Base-by-base conservation (phyloP, 306 rosid genomes). In the Phaseolus lunatus region DNA sequence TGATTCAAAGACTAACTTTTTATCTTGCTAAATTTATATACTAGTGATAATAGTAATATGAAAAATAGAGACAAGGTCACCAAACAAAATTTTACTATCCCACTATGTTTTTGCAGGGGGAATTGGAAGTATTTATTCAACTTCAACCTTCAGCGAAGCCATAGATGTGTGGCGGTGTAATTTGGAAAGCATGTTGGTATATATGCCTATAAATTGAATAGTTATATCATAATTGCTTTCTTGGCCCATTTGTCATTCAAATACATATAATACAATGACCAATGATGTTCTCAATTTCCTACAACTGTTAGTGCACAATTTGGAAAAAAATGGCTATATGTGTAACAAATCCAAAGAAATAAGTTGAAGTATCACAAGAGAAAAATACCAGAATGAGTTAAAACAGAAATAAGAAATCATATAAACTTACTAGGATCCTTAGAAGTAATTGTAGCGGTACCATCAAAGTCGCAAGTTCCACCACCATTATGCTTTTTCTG, bases 401-500 rank as follows among this genome's bases (percentile, higher is more conserved):
- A 76, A 29, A 64, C n/a, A 63, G 58, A 79, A 78, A 58, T 59
- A 87, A 57, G 16, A 81, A 26, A 37, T 44, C 31, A 68, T 22
- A 58, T 65, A 59, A 43, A 88, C 98, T 89, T 91, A 96, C 99
- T 96, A 2, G 99, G 99, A 86, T 96, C 90, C 15, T 19, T 52
- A 5, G 86, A 57, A 57, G 92, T 88, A 49, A 67, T 82, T 41
- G 11, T 81, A 19, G 99, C 99, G 0, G 97, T 91, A 76, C 91
- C 97, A 59, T 87, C 92, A 35, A 96, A 96, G 86, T 96, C 98
- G 0, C 99, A 96, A n/a, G 99, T 96, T 80, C 97, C 99, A 15
- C 99, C 99, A 23, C 53, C 72, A 44, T 75, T 70, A 27, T 18
- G 94, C 85, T 72, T 88, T 80, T 73, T 96, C 79, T 96, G 98